phyloP scores from a whole-genome alignment of 768 basidiomycete genomes.

The Hysterangium stoloniferum region DNA sequence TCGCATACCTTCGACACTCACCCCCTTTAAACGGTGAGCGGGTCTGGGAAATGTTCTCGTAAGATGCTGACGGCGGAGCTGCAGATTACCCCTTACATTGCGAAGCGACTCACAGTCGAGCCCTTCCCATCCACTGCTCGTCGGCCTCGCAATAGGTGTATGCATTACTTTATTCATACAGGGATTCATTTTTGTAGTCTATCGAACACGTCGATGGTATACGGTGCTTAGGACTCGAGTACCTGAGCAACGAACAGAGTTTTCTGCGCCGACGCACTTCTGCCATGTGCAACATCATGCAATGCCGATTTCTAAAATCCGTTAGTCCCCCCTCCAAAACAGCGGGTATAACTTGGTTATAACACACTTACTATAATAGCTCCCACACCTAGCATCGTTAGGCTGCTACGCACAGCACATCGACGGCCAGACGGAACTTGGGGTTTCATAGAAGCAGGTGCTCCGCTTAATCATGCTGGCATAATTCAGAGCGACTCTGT shows the following conservation, averaged over 20 bases:
- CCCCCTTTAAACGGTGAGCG: neutral
- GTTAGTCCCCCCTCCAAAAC: neutral
- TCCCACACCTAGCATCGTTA: neutral
- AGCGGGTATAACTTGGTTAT: neutral
- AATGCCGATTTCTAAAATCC: neutral
- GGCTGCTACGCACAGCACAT: neutral
- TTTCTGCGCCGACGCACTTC: neutral
- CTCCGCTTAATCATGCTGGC: too few species aligned
- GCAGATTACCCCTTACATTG: neutral
- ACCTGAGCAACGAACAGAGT: neutral
- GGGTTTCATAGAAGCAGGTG: neutral
- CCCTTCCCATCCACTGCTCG: neutral
- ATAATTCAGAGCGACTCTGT: too few species aligned
- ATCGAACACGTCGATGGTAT: neutral
- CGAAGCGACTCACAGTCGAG: neutral
- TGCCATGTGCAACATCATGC: conserved; percentile 5
- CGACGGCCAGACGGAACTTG: conserved; percentile 4
- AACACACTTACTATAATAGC: neutral
- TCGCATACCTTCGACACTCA: neutral
- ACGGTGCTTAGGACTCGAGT: neutral
- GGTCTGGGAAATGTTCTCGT: neutral
- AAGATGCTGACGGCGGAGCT: too few species aligned
- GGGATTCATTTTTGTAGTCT: neutral
- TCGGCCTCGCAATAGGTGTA: neutral
- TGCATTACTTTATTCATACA: neutral